Base-by-base conservation (phyloP, 441 rosid genomes). In the Codiaeum variegatum region DNA sequence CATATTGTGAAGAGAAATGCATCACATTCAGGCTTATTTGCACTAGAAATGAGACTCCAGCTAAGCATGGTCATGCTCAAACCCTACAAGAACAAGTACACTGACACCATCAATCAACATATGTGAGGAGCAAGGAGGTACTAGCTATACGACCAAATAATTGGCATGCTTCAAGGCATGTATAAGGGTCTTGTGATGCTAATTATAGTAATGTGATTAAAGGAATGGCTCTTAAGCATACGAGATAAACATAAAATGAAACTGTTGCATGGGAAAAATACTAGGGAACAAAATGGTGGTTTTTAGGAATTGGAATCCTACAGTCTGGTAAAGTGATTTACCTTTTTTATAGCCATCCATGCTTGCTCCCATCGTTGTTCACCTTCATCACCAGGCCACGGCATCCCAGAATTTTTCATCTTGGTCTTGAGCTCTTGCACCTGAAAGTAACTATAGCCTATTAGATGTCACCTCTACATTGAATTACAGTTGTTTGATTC, bases 351-450 rank as follows among this genome's bases (percentile, higher is more conserved):
- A 76, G 99, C 90, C 72, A 80, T 80, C 99, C 99, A 95, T 73
- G 98, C 98, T 84, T 90, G 98, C 78, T 85, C 88, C 98, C 98
- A 95, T 79, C 93, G 80, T 64, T 80, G 78, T 70, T 91, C 89
- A 67, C 99, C 91, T 83, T 92, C 99, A 80, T 92, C 96, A 64
- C 98, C 99, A 49, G 99, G 98, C 99, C 98, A 95, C 69, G 98
- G 98, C 96, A 95, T 95, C 51, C 88, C 94, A 72, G 97, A 95
- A 67, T 69, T 78, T 83, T 82, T 79, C 97, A 95, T 91, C 77
- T 86, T 85, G 31, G 76, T 78, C 84, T 92, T 92, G 79, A 95
- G 83, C 79, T 95, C 99, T 85, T 84, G 85, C 71, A 92, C 92
- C 98, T 94, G 80, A 77, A 75, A 82, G 32, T 73, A 76, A 72